These are phyloP conservation scores for Aphanomyces astaci DNA, from an alignment of 352 stramenopile genomes.

Conservation along the genomic window DNA sequence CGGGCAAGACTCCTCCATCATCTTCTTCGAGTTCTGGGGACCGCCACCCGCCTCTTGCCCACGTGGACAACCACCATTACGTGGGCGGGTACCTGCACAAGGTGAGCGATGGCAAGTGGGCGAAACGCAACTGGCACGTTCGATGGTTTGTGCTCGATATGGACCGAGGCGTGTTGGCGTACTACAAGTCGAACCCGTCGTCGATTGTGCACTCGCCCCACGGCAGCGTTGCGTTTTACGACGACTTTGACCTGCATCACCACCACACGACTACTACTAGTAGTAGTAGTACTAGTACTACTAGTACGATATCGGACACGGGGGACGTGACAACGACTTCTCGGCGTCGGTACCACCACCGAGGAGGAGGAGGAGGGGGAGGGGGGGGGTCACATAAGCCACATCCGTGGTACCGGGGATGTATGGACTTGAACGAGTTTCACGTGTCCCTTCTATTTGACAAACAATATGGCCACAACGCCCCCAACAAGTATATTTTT, in stretches of 20 bases:
- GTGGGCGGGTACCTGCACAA: slow-evolving; percentile 80
- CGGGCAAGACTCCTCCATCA: too few relatives aligned
- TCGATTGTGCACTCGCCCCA: slow-evolving; percentile 17
- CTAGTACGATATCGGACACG: too few relatives aligned
- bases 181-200: slow-evolving; percentile 67
- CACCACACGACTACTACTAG: slow-evolving; percentile 12
- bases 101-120: slow-evolving; percentile 79
- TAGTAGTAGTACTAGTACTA: too few relatives aligned
- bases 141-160: slow-evolving; percentile 79
- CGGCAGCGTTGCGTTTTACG: slow-evolving; percentile 4
- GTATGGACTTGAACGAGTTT: slow-evolving; percentile 63
- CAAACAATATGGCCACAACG: slow-evolving; percentile 65
- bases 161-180: slow-evolving; percentile 62
- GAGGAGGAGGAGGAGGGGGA: too few relatives aligned
- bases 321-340: too few relatives aligned
- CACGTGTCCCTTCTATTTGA: slow-evolving; percentile 75
- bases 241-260: slow-evolving; percentile 18
- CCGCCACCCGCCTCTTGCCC: too few relatives aligned
- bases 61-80: slow-evolving; percentile 55
- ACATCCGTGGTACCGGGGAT: slow-evolving; percentile 70
- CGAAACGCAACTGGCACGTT: slow-evolving; percentile 74
- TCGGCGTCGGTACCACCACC: too few relatives aligned
- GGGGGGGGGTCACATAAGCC: slow-evolving; percentile 32
- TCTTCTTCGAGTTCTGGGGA: too few relatives aligned
- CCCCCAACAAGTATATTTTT: slow-evolving; percentile 76